phyloP scores from a whole-genome alignment of 2,329 filamentous ascomycete genomes.

The Diaporthe batatas region DNA sequence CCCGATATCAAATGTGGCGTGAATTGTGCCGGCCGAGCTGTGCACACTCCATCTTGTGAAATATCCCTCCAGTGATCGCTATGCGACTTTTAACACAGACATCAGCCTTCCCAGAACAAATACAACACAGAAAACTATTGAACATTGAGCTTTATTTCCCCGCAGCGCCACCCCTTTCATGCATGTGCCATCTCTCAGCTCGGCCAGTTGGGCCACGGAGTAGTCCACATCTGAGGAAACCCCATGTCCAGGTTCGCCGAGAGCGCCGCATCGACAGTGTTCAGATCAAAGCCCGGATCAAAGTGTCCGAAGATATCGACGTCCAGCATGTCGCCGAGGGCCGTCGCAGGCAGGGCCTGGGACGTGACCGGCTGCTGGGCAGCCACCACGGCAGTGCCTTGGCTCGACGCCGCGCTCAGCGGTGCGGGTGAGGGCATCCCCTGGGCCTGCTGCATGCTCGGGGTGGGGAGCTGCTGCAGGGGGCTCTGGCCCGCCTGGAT shows the following conservation, averaged over 20 bases:
- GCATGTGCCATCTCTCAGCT: neutral
- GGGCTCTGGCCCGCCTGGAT: slow-evolving; percentile 5
- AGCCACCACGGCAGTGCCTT: neutral
- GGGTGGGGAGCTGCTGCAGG: neutral
- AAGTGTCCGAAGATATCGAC: slow-evolving; percentile 69
- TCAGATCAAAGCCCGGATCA: slow-evolving; percentile 67
- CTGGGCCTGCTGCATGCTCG: neutral
- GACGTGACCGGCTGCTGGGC: neutral
- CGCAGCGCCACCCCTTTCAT: no score
- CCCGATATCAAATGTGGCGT: no score
- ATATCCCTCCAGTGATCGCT: neutral
- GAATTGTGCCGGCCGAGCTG: neutral
- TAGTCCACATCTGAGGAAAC: slow-evolving; percentile 63
- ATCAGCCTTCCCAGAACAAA: neutral
- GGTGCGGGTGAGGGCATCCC: neutral
- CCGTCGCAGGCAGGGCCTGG: slow-evolving; percentile 31
- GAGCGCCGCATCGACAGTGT: slow-evolving; percentile 66
- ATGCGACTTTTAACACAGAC: neutral
- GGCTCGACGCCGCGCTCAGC: neutral
- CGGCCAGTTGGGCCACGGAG: slow-evolving; percentile 42
- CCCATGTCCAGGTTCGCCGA: slow-evolving; percentile 69
- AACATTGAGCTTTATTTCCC: neutral
- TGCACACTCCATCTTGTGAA: neutral
- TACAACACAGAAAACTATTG: neutral
- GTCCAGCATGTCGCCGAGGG: slow-evolving; percentile 55